A percentile compares a stretch with the other conserved stretches of the same genome.
phyloP scores from a whole-genome alignment of 169 alveolate genomes.

The Plasmodium vivax region DNA sequence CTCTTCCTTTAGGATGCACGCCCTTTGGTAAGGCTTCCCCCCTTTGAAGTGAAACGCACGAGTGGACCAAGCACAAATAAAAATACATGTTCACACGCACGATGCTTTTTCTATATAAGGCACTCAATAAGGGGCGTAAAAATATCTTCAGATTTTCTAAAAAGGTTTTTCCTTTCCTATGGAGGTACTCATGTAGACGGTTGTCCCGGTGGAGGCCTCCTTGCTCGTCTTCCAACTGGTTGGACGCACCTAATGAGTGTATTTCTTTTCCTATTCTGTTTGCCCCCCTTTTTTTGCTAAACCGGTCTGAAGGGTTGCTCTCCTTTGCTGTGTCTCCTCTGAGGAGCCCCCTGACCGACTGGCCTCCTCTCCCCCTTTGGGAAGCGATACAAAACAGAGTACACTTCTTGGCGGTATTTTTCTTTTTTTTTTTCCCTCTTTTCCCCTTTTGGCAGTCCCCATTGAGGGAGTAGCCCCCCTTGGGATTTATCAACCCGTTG shows the following conservation, averaged over 20 bases:
- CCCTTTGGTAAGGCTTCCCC: background rate
- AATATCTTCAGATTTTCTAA: conserved; percentile 51
- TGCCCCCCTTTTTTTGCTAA: background rate
- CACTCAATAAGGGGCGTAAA: conserved; percentile 20
- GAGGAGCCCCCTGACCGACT: background rate
- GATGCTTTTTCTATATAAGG: conserved; percentile 4
- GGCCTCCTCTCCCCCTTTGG: background rate
- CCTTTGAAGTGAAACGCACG: background rate
- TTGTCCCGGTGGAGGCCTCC: background rate
- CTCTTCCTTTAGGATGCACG: background rate
- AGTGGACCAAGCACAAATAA: conserved; percentile 35
- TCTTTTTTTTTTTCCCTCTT: background rate
- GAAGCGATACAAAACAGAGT: background rate
- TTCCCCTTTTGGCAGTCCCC: background rate
- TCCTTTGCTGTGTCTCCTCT: background rate
- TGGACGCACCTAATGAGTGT: background rate
- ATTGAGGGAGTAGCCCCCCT: background rate
- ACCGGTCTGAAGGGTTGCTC: background rate
- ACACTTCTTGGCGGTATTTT: background rate
- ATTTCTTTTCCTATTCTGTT: background rate
- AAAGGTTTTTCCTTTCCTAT: conserved; percentile 1
- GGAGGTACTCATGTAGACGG: background rate
- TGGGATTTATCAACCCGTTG: background rate
- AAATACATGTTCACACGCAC: conserved; percentile 36
- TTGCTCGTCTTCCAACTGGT: background rate